Evolutionary conservation across 768 basidiomycete species (phyloP), one percentile per base, ranked within the genome.

Genomic region (Strobilomyces echinocephalus): DNA sequence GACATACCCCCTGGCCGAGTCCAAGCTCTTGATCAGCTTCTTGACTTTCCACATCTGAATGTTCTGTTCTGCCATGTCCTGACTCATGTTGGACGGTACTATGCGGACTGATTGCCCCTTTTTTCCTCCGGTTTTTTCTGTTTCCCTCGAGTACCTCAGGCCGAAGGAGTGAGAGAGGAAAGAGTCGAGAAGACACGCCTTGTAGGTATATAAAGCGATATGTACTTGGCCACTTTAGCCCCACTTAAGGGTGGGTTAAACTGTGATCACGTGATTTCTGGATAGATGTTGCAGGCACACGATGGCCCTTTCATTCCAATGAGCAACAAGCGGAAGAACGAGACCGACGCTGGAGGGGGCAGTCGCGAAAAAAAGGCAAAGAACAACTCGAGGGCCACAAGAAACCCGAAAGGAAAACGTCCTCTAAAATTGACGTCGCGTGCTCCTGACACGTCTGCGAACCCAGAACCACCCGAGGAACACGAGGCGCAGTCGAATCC

Each of bases 41-140:
- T 95, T 94, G 74, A 95, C 87, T 76, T 97, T 94, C 95, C 91
- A 89, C 85, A 94, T 90, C 80, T 92, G 90, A 68, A 94, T 95
- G 70, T 94, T 95, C 76, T 93, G 90, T 76, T 95, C 92, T 69
- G 91, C 91, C 59, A 73, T 73, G 70, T 90, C 88, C 75, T 85
- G 85, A 79, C 82, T 87, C 87, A 88, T 89, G 63, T 68, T 85
- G 78, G 72, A 70, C 69, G 50, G 48, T 14, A n/a, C 54, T 64
- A 54, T 49, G 53, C 40, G 43, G 42, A 51, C 46, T 15, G 15
- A 54, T 33, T 45, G 38, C 52, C 46, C 51, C 53, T 64, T 60
- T 52, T 16, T 15, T 15, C 5, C 6, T 16, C 55, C 26, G 4
- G 9, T 49, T 55, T 54, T 52, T 45, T 40, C 30, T 40, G 18